Evolutionary conservation across 2,329 filamentous ascomycete genomes (phyloP).

Genomic region (Phyllosticta citribraziliensis): DNA sequence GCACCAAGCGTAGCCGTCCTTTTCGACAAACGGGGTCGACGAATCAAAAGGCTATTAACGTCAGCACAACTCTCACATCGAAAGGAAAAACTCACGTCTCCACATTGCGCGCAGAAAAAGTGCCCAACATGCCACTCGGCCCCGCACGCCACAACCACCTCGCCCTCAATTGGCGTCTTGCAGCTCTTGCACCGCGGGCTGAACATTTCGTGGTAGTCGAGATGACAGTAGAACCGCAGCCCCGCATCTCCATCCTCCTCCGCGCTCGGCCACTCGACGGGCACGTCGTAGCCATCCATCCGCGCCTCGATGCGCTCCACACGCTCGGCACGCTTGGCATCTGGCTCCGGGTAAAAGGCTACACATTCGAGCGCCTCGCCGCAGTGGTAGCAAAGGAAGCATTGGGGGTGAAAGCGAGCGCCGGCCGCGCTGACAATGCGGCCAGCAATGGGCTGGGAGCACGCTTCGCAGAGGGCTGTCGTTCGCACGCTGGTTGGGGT

Average conservation of each 20-base stretch:
- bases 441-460: conserved; percentile 74
- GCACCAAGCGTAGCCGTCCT: conserved; percentile 97
- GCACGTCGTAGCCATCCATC: conserved; percentile 41
- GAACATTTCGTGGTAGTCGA: conserved; percentile 96
- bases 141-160: conserved; percentile 87
- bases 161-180: conserved; percentile 90
- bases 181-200: conserved; percentile 91
- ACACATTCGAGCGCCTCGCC: conserved; percentile 84
- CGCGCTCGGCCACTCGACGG: conserved; percentile 45
- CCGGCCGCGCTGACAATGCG: conserved; percentile 80
- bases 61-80: conserved; percentile 9
- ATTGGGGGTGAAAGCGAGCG: conserved; percentile 81
- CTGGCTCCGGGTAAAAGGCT: conserved; percentile 90
- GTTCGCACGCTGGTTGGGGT: conserved; percentile 39
- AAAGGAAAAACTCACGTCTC: conserved; percentile 47
- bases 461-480: conserved; percentile 74
- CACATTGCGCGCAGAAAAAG: conserved; percentile 98
- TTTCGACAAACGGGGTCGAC: conserved; percentile 78
- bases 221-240: conserved; percentile 86
- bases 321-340: conserved; percentile 58
- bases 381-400: conserved; percentile 84
- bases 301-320: conserved; percentile 62
- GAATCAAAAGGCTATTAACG: conserved; percentile 44
- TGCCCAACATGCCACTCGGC: conserved; percentile 96
- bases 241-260: conserved; percentile 55